Conservation (phyloP, 257 asterid species). For the Solanum chmielewskii region DNA sequence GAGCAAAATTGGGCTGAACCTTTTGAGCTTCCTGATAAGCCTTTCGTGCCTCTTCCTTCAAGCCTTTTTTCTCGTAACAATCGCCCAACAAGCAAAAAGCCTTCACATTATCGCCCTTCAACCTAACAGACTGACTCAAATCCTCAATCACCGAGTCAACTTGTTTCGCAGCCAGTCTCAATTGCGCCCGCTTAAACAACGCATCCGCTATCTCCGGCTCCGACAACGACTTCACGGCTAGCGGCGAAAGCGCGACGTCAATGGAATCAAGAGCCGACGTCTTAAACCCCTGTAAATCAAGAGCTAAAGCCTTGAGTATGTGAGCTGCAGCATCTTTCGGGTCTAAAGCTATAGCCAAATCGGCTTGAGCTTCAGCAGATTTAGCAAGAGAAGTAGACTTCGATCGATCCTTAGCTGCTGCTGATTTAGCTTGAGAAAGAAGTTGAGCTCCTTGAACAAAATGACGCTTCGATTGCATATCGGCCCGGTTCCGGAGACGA, state of each 20-base stretch:
- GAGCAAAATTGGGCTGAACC: slow-evolving; percentile 22
- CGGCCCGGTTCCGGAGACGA: slow-evolving; percentile 23
- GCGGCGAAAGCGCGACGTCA: slow-evolving; percentile 54
- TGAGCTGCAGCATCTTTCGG: slow-evolving; percentile 57
- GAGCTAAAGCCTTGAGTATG: slow-evolving; percentile 57
- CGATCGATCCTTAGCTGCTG: slow-evolving; percentile 9
- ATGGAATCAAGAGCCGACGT: slow-evolving; percentile 59
- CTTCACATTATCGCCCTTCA: slow-evolving; percentile 33
- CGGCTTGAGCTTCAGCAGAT: slow-evolving; percentile 47
- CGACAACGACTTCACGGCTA: slow-evolving; percentile 28
- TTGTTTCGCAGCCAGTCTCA: slow-evolving; percentile 20
- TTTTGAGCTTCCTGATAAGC: slow-evolving; percentile 33
- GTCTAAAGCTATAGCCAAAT: slow-evolving; percentile 42
- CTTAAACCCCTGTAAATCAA: slow-evolving; percentile 51
- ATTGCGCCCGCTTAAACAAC: slow-evolving; percentile 54
- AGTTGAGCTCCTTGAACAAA: slow-evolving; percentile 66
- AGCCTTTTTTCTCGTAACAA: slow-evolving; percentile 52
- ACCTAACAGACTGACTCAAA: slow-evolving; percentile 38
- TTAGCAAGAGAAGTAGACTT: slow-evolving; percentile 15
- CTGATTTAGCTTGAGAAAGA: slow-evolving; percentile 36
- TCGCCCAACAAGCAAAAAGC: slow-evolving; percentile 46
- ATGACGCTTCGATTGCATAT: slow-evolving; percentile 56
- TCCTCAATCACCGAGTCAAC: slow-evolving; percentile 41
- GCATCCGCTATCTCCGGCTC: slow-evolving; percentile 53
- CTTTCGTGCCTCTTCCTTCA: slow-evolving; percentile 32